These are phyloP conservation scores for Mortierella antarctica DNA, from an alignment of 192 early-diverging fungal genomes.

Conservation along the genomic window DNA sequence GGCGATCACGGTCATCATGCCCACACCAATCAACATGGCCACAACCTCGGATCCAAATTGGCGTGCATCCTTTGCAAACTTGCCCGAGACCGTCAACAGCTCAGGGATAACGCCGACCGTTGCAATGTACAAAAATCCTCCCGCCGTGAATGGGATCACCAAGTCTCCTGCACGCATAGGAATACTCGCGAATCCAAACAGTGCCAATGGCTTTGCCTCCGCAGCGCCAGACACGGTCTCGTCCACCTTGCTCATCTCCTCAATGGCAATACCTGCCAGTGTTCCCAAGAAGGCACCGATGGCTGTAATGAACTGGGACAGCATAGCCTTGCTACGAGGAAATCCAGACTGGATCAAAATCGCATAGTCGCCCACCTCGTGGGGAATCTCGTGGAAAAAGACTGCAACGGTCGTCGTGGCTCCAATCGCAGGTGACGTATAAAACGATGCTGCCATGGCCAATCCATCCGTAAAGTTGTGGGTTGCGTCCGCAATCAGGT, in stretches of 20 bases:
- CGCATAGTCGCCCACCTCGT: slow-evolving; percentile 90
- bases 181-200: slow-evolving; percentile 64
- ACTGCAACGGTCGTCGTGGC: slow-evolving; percentile 87
- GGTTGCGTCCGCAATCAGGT: slow-evolving; percentile 84
- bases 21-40: slow-evolving; percentile 80
- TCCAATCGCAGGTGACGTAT: slow-evolving; percentile 83
- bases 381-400: slow-evolving; percentile 91
- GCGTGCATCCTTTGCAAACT: slow-evolving; percentile 61
- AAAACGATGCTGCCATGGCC: slow-evolving; percentile 87
- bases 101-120: slow-evolving; percentile 88
- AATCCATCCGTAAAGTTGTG: slow-evolving; percentile 91
- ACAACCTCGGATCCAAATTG: slow-evolving; percentile 69
- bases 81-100: slow-evolving; percentile 72
- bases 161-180: slow-evolving; percentile 76
- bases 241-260: slow-evolving; percentile 65
- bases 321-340: slow-evolving; percentile 75
- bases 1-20: slow-evolving; percentile 81
- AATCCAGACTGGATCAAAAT: slow-evolving; percentile 87
- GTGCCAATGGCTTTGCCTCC: slow-evolving; percentile 6
- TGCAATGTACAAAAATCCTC: slow-evolving; percentile 89
- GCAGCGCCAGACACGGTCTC: not conserved
- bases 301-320: slow-evolving; percentile 84
- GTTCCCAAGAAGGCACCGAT: slow-evolving; percentile 86
- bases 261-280: slow-evolving; percentile 78
- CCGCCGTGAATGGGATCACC: slow-evolving; percentile 90